Evolutionary conservation across 805 yeast species (phyloP).

Genomic region (Metschnikowia shivogae): DNA sequence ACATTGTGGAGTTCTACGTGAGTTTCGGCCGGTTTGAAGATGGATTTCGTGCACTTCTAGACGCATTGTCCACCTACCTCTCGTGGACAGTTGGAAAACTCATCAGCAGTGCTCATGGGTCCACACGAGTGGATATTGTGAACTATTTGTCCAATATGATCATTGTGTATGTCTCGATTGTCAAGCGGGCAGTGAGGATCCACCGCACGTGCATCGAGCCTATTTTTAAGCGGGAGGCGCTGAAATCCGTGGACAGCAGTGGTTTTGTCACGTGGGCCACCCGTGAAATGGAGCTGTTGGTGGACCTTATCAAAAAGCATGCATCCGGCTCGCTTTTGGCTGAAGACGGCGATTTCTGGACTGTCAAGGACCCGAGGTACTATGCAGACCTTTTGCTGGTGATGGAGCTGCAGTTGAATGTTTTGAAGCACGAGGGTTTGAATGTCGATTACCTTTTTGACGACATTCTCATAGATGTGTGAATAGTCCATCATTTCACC

Average conservation of each 20-base stretch:
- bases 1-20: constrained; percentile 34
- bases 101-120: constrained; percentile 39
- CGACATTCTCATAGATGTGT: constrained; percentile 23
- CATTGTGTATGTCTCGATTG: constrained; percentile 35
- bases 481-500: not conserved
- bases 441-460: constrained; percentile 70
- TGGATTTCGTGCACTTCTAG: constrained; percentile 32
- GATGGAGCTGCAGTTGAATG: constrained; percentile 54
- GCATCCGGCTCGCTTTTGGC: constrained; percentile 52
- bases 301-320: constrained; percentile 59
- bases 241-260: constrained; percentile 30
- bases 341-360: constrained; percentile 12
- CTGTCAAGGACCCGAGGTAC: constrained; percentile 39
- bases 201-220: constrained; percentile 51
- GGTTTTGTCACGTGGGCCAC: constrained; percentile 75
- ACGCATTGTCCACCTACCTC: constrained; percentile 32
- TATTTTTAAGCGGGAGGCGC: constrained; percentile 25
- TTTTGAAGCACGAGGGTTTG: constrained; percentile 61
- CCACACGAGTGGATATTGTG: constrained; percentile 40
- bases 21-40: constrained; percentile 33
- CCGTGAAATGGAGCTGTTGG: constrained; percentile 57
- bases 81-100: constrained; percentile 30
- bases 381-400: constrained; percentile 54
- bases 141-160: constrained; percentile 38
- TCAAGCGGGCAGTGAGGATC: constrained; percentile 46